Base-by-base conservation (phyloP, 225 moss, liverwort and hornwort genomes). In the Pseudisothecium myosuroides region DNA sequence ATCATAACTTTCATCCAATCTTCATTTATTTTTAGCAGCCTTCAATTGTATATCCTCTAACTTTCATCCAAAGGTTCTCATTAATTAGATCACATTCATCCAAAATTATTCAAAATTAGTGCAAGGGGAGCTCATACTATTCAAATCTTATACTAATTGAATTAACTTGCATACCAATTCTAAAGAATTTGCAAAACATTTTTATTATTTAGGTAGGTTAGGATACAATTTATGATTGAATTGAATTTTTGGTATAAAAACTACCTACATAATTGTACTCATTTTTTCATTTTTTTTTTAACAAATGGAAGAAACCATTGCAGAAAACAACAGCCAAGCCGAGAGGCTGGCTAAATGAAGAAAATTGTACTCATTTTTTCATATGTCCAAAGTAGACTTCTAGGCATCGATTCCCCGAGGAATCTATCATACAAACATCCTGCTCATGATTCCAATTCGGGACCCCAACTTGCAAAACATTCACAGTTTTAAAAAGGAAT, bases 1-100 rank as follows among this genome's bases (percentile, higher is more conserved):
- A 31, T 11, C 0, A 0, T 12, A 19, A 19, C 0, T 31, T 47
- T 31, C 47, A 47, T 47, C 47, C 1, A 31, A 32, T 32, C 7
- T 75, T 49, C 12, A 75, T 19, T 3, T 75, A 32, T 49, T 18
- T 49, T 49, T 19, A 31, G 0, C 1, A 31, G 0, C 7, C 4
- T 74, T 74, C 15, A 31, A 18, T 1, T 31, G 7, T 19, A 11
- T 29, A 15, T 18, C 11, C 0, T 29, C 31, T 74, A 47, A 31
- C 47, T 47, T 18, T 74, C 11, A 18, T 74, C 18, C 9, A 19
- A 17, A 9, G 0, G 4, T 47, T 73, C 1, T 6, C 2, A 18
- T 45, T 18, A 49, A 47, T 31, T 32, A 49, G 7, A 31, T 49
- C 7, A 20, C 4, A 32, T 31, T 74, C 49, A 47, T 49, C 12